phyloP scores from a whole-genome alignment of 441 rosid genomes.

The Erodium trifolium region DNA sequence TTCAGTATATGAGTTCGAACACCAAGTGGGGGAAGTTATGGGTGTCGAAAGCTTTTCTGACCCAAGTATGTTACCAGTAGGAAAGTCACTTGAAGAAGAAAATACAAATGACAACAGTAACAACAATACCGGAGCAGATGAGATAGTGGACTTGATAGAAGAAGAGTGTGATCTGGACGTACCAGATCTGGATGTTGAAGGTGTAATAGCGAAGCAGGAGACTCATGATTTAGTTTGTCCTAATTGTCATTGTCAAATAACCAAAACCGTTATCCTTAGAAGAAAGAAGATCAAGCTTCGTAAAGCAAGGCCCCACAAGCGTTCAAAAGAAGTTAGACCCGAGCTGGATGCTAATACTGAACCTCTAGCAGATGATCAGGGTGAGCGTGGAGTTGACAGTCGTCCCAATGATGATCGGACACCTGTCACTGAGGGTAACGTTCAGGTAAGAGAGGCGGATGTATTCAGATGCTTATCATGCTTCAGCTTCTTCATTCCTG shows the following conservation, averaged over 20 bases:
- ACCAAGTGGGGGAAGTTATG: not conserved
- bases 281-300: conserved; percentile 26
- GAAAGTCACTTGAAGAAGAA: conserved; percentile 19
- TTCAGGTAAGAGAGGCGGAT: conserved; percentile 18
- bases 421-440: conserved; percentile 6
- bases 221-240: conserved; percentile 87
- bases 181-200: conserved; percentile 51
- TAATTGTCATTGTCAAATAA: conserved; percentile 74
- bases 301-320: conserved; percentile 22
- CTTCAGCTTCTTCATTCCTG: conserved; percentile 57
- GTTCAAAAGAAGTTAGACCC: not conserved
- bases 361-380: conserved; percentile 11
- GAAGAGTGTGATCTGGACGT: conserved; percentile 36
- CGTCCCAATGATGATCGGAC: conserved; percentile 13
- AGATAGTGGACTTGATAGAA: conserved; percentile 29
- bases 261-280: conserved; percentile 62
- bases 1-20: conserved; percentile 20
- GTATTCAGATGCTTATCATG: conserved; percentile 69
- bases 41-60: not conserved
- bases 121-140: conserved; percentile 19
- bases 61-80: conserved; percentile 13
- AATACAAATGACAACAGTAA: conserved; percentile 17
- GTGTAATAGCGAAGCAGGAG: conserved; percentile 53
- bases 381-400: conserved; percentile 10
- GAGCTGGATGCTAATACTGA: conserved; percentile 15